phyloP scores from a whole-genome alignment of 768 basidiomycete genomes.

The Roridomyces roridus region DNA sequence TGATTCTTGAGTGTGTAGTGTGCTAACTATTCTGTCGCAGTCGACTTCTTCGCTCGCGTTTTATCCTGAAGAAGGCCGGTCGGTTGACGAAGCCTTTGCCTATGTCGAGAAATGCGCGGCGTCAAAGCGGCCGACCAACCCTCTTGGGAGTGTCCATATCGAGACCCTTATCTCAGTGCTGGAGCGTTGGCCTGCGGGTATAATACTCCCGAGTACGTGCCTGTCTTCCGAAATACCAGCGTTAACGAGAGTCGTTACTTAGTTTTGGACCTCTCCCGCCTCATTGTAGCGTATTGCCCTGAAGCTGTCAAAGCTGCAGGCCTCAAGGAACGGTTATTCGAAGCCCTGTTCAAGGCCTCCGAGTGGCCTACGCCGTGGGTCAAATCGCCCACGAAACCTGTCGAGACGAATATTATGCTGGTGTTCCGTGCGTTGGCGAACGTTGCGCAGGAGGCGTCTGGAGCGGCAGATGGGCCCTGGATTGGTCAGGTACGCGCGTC shows the following conservation, averaged over 20 bases:
- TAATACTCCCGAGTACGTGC: conserved; percentile 72
- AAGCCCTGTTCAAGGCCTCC: conserved; percentile 68
- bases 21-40: conserved; percentile 42
- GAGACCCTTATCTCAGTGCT: conserved; percentile 69
- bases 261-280: conserved; percentile 89
- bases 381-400: conserved; percentile 64
- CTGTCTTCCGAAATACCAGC: not conserved
- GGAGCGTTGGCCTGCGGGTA: conserved; percentile 75
- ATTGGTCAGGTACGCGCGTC: conserved; percentile 49
- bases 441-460: conserved; percentile 63
- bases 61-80: conserved; percentile 64
- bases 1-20: not conserved
- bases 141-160: conserved; percentile 55
- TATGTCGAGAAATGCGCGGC: conserved; percentile 60
- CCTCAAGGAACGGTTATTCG: conserved; percentile 58
- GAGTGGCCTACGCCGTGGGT: conserved; percentile 68
- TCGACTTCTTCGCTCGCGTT: conserved; percentile 75
- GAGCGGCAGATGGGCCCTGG: conserved; percentile 54
- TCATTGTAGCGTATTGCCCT: conserved; percentile 71
- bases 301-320: conserved; percentile 51
- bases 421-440: conserved; percentile 84
- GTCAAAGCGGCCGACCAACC: conserved; percentile 36
- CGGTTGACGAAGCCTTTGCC: conserved; percentile 67
- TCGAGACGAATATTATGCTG: conserved; percentile 87
- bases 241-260: not conserved